Evolutionary conservation across 2,329 filamentous ascomycete species (phyloP).

Genomic region (Apiospora rasikravindrae): DNA sequence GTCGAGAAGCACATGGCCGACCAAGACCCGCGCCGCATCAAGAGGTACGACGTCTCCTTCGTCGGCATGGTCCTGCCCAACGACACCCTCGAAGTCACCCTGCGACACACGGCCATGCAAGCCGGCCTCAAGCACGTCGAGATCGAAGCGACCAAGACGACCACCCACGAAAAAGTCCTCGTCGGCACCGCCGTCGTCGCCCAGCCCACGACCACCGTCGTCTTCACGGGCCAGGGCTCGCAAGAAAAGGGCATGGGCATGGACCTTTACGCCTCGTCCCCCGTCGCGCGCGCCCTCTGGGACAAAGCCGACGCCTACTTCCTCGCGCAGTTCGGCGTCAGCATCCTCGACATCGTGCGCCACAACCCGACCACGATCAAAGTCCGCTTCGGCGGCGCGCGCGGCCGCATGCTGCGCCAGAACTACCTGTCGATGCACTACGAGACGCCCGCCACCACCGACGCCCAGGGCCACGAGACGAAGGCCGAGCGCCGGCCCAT

Average conservation of each 20-base stretch:
- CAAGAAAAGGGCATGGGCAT: conserved; percentile 48
- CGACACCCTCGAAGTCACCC: conserved; percentile 38
- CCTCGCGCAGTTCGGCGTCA: conserved; percentile 37
- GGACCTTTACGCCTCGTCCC: conserved; percentile 43
- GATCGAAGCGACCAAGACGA: conserved; percentile 36
- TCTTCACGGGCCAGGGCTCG: conserved; percentile 49
- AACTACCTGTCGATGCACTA: conserved; percentile 40
- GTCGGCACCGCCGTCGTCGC: conserved; percentile 32
- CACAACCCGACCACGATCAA: conserved; percentile 44
- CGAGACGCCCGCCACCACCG: conserved; percentile 28
- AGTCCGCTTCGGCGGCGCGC: conserved; percentile 43
- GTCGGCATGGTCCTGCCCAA: conserved; percentile 43
- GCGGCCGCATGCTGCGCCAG: conserved; percentile 38
- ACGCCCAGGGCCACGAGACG: neutral
- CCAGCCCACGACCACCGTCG: conserved; percentile 39
- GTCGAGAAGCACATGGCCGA: conserved; percentile 31
- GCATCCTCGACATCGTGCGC: conserved; percentile 42
- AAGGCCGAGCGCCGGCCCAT: conserved; percentile 27
- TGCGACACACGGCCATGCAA: conserved; percentile 41
- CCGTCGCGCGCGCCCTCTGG: conserved; percentile 42
- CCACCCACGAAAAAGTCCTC: conserved; percentile 36
- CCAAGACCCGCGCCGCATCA: conserved; percentile 29
- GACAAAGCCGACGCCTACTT: conserved; percentile 42
- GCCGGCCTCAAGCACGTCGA: conserved; percentile 40
- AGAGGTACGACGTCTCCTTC: conserved; percentile 38